These are phyloP conservation scores for Gelatoporia subvermispora DNA, from an alignment of 768 basidiomycete genomes.

Conservation along the genomic window DNA sequence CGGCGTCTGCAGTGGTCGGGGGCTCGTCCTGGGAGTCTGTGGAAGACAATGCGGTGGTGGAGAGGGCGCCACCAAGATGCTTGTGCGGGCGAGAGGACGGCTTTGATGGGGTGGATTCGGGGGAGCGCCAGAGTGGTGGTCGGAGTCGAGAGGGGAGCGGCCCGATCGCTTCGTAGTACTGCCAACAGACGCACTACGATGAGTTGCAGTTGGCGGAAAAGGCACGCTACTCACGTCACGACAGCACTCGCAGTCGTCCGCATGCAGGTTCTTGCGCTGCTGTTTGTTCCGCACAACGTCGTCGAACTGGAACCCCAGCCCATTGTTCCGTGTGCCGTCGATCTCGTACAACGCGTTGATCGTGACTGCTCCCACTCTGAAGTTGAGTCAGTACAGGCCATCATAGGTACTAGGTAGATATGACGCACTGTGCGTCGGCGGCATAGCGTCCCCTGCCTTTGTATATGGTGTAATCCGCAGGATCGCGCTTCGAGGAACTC, in stretches of 20 bases:
- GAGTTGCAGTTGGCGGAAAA: not conserved
- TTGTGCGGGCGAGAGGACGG: not conserved
- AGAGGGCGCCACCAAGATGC: not conserved
- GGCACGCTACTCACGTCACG: conserved; percentile 48
- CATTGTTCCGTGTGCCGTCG: conserved; percentile 59
- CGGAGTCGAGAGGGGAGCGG: conserved; percentile 62
- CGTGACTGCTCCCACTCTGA: conserved; percentile 34
- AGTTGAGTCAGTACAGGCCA: conserved; percentile 32
- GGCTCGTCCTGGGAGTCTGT: not conserved
- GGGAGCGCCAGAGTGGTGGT: conserved; percentile 73
- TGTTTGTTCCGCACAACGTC: conserved; percentile 68
- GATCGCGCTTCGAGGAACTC: conserved; percentile 1
- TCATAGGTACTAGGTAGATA: conserved; percentile 36
- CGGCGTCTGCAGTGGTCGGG: not conserved
- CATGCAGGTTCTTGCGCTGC: conserved; percentile 62
- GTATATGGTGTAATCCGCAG: conserved; percentile 12
- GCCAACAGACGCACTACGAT: not conserved
- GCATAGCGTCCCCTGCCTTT: conserved; percentile 18
- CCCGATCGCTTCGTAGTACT: conserved; percentile 81
- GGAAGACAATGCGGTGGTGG: not conserved
- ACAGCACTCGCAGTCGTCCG: conserved; percentile 80
- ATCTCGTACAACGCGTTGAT: conserved; percentile 68
- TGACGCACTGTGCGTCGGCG: conserved; percentile 16
- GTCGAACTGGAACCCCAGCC: conserved; percentile 64
- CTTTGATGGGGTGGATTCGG: conserved; percentile 17